Evolutionary conservation across 495 filamentous ascomycete species (phyloP).

Genomic region (Penicillium daleae): DNA sequence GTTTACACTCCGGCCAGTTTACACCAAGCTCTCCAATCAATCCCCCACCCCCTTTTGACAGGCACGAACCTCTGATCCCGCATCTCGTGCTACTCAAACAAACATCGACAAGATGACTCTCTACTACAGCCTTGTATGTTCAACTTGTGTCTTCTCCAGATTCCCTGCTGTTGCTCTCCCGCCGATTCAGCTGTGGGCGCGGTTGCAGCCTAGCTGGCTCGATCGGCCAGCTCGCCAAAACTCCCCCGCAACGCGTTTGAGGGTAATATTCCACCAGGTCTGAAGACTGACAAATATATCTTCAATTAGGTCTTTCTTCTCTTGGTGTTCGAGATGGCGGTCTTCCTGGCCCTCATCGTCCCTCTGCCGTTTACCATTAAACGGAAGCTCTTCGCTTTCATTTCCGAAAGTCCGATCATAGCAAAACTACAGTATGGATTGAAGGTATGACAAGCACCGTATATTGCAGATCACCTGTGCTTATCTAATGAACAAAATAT

Average conservation of each 20-base stretch:
- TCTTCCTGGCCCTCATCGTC: constrained; percentile 91
- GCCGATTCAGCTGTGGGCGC: constrained; percentile 6
- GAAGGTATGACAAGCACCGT: constrained; percentile 53
- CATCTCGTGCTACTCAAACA: constrained; percentile 10
- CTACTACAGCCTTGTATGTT: constrained; percentile 94
- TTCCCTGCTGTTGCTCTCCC: not conserved
- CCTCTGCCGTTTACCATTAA: constrained; percentile 86
- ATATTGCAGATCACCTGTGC: not conserved
- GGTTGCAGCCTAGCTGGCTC: constrained; percentile 28
- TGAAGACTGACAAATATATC: constrained; percentile 1
- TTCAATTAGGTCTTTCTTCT: constrained; percentile 81
- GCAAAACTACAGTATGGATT: constrained; percentile 82
- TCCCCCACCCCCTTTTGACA: constrained; percentile 27
- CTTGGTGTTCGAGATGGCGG: constrained; percentile 87
- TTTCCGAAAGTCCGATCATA: constrained; percentile 83
- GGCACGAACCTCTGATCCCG: constrained; percentile 18
- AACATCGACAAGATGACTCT: constrained; percentile 80
- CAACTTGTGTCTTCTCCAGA: not conserved
- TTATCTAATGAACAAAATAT: constrained; percentile 21
- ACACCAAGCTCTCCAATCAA: constrained; percentile 20
- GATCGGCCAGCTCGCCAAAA: constrained; percentile 15
- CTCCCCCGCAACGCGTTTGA: not conserved
- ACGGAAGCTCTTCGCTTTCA: constrained; percentile 88
- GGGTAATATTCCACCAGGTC: not conserved
- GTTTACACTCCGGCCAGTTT: constrained; percentile 27